Conservation (phyloP, 371 early-diverging fungal genomes). For the Gilbertella persicaria region DNA sequence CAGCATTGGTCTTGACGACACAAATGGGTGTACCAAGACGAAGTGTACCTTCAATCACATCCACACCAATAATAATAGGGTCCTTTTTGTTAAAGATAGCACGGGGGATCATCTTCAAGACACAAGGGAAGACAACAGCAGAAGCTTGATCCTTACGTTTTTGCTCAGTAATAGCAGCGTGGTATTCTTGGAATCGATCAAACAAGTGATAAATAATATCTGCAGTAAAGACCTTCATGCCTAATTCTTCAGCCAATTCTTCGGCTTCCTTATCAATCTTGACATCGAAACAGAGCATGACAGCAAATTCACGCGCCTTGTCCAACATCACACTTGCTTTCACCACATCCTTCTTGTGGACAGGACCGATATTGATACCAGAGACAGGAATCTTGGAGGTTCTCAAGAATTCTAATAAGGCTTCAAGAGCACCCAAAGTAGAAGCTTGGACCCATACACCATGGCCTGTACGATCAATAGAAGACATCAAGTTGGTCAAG, state of each 20-base stretch:
- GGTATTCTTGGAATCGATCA: constrained; percentile 92
- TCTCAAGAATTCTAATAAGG: constrained; percentile 95
- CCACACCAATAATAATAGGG: constrained; percentile 98
- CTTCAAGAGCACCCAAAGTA: constrained; percentile 99
- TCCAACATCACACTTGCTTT: constrained; percentile 95
- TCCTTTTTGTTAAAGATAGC: constrained; percentile 96
- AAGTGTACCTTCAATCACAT: constrained; percentile 94
- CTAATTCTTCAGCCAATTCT: constrained; percentile 91
- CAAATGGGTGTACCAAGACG: constrained; percentile 95
- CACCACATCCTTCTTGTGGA: constrained; percentile 98
- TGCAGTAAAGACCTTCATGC: constrained; percentile 95
- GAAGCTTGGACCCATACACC: constrained; percentile 99
- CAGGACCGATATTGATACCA: constrained; percentile 98
- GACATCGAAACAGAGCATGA: constrained; percentile 99
- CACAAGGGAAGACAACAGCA: constrained; percentile 96
- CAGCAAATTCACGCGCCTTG: constrained; percentile 87
- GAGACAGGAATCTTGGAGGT: constrained; percentile 96
- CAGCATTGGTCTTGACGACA: constrained; percentile 83
- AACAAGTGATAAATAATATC: constrained; percentile 99
- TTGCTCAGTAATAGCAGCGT: constrained; percentile 75
- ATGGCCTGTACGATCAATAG: constrained; percentile 84
- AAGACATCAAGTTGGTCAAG: constrained; percentile 73
- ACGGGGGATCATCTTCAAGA: constrained; percentile 93
- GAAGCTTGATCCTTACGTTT: constrained; percentile 89
- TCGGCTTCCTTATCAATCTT: constrained; percentile 96